These are phyloP conservation scores for Phaeosphaeriaceae sp. DNA, from an alignment of 2,329 filamentous ascomycete species.

Conservation along the genomic window DNA sequence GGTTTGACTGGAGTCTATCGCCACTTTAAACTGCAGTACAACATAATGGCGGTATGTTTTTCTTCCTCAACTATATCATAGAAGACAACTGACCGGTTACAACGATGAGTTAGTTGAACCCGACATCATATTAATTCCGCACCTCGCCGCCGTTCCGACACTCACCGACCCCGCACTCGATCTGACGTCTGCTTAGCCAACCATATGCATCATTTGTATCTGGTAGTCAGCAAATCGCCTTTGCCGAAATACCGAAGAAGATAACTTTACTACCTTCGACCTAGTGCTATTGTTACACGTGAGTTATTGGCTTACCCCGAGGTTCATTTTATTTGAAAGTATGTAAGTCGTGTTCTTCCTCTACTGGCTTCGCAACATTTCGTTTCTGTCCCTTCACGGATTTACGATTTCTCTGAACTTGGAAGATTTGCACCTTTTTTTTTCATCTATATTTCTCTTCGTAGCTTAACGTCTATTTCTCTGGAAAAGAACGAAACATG, in stretches of 20 bases:
- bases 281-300: conserved; percentile 2
- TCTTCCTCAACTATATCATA: too few species aligned
- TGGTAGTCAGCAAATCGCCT: not conserved
- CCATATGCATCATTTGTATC: conserved; percentile 1
- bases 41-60: too few species aligned
- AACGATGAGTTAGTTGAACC: too few species aligned
- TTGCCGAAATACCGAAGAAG: conserved; percentile 2
- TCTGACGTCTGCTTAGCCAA: conserved; percentile 6
- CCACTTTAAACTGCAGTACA: too few species aligned
- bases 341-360: too few species aligned
- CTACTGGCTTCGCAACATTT: too few species aligned
- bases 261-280: not conserved
- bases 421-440: too few species aligned
- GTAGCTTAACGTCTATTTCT: not conserved
- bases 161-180: conserved; percentile 10
- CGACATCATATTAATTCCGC: not conserved
- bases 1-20: too few species aligned
- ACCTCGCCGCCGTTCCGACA: conserved; percentile 2
- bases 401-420: not conserved
- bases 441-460: too few species aligned
- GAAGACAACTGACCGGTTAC: too few species aligned
- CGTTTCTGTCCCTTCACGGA: too few species aligned
- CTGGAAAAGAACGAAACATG: conserved; percentile 6
- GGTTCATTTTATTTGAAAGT: not conserved
- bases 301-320: conserved; percentile 1